Evolutionary conservation across 1,284 basidiomycete species (phyloP).

Genomic region (Ustilago curta): DNA sequence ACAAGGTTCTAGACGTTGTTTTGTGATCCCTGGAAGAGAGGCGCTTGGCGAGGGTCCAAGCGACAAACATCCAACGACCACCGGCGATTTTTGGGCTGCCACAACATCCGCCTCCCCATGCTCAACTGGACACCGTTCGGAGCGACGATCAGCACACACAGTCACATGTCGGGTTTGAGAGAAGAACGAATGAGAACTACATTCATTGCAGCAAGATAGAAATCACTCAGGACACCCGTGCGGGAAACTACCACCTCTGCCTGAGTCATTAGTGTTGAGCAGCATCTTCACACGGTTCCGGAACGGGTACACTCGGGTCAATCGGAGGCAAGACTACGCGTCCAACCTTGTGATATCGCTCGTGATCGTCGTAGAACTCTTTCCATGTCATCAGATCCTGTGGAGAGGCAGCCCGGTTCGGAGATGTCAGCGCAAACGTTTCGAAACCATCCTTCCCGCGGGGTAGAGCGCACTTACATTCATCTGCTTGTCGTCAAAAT

Average conservation of each 20-base stretch:
- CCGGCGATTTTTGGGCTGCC: too few species aligned
- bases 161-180: not conserved
- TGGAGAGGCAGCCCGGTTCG: not conserved
- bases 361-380: conserved; percentile 61
- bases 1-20: too few species aligned
- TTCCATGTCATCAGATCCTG: conserved; percentile 60
- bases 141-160: not conserved
- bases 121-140: too few species aligned
- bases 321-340: conserved; percentile 54
- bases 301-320: conserved; percentile 51
- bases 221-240: too few species aligned
- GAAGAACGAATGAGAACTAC: not conserved
- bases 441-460: not conserved
- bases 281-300: conserved; percentile 49
- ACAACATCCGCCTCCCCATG: too few species aligned
- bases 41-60: too few species aligned
- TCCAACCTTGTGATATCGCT: conserved; percentile 60
- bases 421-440: not conserved
- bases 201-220: not conserved
- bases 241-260: not conserved
- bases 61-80: too few species aligned
- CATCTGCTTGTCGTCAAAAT: conserved; percentile 56
- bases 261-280: conserved; percentile 18
- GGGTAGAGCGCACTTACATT: conserved; percentile 31
- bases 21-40: too few species aligned